phyloP scores from a whole-genome alignment of 148 eudicot species.

The Nepenthes mirabilis region DNA sequence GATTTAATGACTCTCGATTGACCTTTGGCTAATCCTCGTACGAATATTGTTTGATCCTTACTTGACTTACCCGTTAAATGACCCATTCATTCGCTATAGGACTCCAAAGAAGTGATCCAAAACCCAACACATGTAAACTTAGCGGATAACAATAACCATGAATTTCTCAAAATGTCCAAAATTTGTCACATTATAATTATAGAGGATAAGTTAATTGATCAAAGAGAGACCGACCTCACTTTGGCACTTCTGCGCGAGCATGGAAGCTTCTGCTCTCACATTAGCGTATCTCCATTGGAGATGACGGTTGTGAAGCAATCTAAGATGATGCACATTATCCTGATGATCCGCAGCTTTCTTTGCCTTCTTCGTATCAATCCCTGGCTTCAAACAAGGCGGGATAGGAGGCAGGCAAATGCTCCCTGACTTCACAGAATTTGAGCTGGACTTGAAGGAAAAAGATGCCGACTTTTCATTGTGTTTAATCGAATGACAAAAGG shows the following conservation, averaged over 20 bases:
- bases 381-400: slow-evolving; percentile 17
- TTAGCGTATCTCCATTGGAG: slow-evolving; percentile 66
- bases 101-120: no score
- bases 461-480: slow-evolving; percentile 8
- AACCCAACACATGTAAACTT: no score
- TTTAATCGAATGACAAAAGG: slow-evolving; percentile 11
- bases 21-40: no score
- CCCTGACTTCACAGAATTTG: slow-evolving; percentile 20
- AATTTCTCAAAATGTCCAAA: no score
- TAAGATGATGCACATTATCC: slow-evolving; percentile 45
- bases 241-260: slow-evolving; percentile 41
- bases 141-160: no score
- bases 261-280: slow-evolving; percentile 52
- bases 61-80: no score
- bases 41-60: no score
- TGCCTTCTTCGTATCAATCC: slow-evolving; percentile 21
- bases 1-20: no score
- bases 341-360: slow-evolving; percentile 29
- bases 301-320: slow-evolving; percentile 50
- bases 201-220: no score
- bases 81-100: no score
- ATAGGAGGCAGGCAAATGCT: slow-evolving; percentile 47
- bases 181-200: no score
- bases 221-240: slow-evolving; percentile 46
- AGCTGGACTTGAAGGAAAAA: slow-evolving; percentile 5